Base-by-base conservation (phyloP, 1,139 yeast genomes). In the Suhomyces ambrosiae region DNA sequence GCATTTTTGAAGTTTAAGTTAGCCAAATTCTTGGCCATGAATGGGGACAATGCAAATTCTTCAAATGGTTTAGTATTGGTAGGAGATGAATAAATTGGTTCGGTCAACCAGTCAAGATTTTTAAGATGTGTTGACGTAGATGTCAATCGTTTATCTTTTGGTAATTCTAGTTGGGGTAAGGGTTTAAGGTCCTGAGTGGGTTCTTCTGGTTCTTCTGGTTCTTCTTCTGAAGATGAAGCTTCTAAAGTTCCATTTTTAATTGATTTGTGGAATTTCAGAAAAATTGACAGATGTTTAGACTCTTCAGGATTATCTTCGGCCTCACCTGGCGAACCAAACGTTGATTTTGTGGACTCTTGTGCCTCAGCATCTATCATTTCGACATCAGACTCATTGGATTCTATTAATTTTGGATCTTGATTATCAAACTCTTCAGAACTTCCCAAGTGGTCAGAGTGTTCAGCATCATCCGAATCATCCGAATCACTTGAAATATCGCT, bases 101-200 rank as follows among this genome's bases (percentile, higher is more conserved):
- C 63, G 0, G 86, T 74, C 16, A 86, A 63, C 95, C 96, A 87
- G 48, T 77, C 74, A 22, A 81, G 56, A 42, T 62, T 67, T 18
- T 65, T 69, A 32, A 66, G 58, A 36, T 68, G 68, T 11, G 73
- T 60, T 3, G 70, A 56, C 15, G 62, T 64, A 10, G 75, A 53
- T 4, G 66, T 56, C 17, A 80, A 59, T 35, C 56, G 60, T 32
- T 56, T 59, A 48, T 80, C 83, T 48, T 70, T 61, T 3, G 85
- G 85, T 23, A 80, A 63, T 30, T 67, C 79, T 0, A 94, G 95
- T 58, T 88, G 96, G 1, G 97, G 97, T 35, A 90, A 65, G 9
- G 96, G 95, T 3, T 74, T 82, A 32, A 90, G 68, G 30, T 79
- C 82, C 44, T 76, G 78, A 5, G 51, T 52, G 18, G 64, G 65